phyloP scores from a whole-genome alignment of 164 flowering plant species.

The Tetracentron sinense region DNA sequence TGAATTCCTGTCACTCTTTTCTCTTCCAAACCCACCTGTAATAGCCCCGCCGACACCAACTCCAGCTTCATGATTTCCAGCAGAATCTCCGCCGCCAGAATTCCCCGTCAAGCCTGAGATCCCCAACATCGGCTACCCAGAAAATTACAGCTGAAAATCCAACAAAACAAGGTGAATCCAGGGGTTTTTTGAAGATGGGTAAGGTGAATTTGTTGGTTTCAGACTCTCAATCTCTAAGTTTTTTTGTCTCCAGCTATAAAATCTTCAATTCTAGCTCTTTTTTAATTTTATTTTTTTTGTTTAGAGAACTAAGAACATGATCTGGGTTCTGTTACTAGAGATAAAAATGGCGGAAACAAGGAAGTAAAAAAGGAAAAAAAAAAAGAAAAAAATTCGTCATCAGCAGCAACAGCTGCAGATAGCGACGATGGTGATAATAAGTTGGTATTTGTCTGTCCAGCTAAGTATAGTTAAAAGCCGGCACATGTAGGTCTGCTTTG shows the following conservation, averaged over 20 bases:
- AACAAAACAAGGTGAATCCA: conserved; percentile 39
- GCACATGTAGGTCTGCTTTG: conserved; percentile 58
- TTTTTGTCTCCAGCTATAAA: conserved; percentile 21
- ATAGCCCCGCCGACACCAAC: conserved; percentile 17
- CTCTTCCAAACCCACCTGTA: conserved; percentile 22
- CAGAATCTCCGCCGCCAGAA: conserved; percentile 14
- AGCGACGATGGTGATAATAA: conserved; percentile 61
- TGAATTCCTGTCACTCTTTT: conserved; percentile 33
- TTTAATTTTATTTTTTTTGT: conserved; percentile 10
- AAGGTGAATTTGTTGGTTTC: conserved; percentile 34
- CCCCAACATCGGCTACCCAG: conserved; percentile 27
- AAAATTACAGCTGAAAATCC: conserved; percentile 24
- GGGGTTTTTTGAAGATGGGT: conserved; percentile 48
- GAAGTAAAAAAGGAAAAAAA: not conserved
- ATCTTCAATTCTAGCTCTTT: conserved; percentile 19
- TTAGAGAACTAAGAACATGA: conserved; percentile 15
- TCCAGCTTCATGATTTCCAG: conserved; percentile 5
- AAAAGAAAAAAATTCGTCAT: conserved; percentile 9
- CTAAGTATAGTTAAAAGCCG: conserved; percentile 79
- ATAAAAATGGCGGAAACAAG: conserved; percentile 12
- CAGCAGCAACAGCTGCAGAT: conserved; percentile 46
- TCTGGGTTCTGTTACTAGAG: conserved; percentile 21
- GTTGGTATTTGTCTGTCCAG: conserved; percentile 72
- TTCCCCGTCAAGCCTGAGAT: conserved; percentile 23
- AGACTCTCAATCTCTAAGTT: not conserved